Evolutionary conservation across 2,329 filamentous ascomycete genomes (phyloP), one percentile per base, ranked within the genome.

Genomic region (Colletotrichum sp.): DNA sequence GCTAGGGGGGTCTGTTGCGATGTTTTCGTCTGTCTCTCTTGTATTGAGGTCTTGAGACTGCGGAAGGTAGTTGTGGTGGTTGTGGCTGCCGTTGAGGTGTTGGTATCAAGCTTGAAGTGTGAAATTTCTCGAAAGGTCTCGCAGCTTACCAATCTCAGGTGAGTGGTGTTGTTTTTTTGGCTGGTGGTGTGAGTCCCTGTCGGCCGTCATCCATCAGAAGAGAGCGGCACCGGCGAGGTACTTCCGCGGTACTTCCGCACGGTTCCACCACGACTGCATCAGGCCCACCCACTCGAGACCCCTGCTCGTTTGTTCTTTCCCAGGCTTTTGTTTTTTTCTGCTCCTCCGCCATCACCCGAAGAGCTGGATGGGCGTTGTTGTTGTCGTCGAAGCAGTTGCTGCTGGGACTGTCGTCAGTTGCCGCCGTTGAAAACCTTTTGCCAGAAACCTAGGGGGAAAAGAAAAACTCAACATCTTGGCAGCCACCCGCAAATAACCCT

Each of bases 221-320:
- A 32, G 21, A 44, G 24, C 18, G 67, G 67, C 66, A 55, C 49
- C 9, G 15, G 28, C n/a, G 24, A 62, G 44, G 34, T 73, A 76
- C 73, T 73, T 76, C 32, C 57, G 55, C 26, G 64, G 44, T 76
- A 76, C 72, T 57, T 75, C 55, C n/a, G 72, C 62, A 72, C 52
- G 62, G 62, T 28, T 62, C 68, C 68, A 67, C 28, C 28, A 5
- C 28, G 21, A 26, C n/a, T 28, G 21, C 64, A 8, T 68, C 57
- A 21, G 15, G 12, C 44, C 65, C 65, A 68, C 15, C 21, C 21
- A 10, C 24, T 24, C 68, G 63, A 57, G 30, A 60, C 67, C 71
- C 71, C 71, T 73, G 60, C 44, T 28, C 4, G n/a, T 21, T 13
- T 13, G 15, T n/a, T 55, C 57, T 24, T 26, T 72, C 16, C 13